Conservation (phyloP, 2,329 filamentous ascomycete genomes). For the Endothia cerciana region DNA sequence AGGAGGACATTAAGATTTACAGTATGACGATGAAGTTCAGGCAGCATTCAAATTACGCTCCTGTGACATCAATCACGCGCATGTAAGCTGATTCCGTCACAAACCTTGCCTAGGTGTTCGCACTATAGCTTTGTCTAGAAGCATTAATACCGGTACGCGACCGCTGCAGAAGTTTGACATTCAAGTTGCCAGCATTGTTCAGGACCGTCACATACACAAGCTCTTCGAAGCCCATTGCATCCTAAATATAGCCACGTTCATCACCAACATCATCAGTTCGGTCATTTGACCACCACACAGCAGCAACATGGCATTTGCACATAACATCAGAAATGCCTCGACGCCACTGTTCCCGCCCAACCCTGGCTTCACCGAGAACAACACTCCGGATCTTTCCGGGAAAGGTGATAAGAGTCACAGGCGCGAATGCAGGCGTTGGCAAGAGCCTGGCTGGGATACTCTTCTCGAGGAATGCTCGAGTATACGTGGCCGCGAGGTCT, state of each 20-base stretch:
- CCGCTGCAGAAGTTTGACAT: too few species aligned
- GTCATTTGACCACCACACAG: background rate
- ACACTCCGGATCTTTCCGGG: constrained; percentile 3
- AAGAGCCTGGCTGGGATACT: constrained; percentile 51
- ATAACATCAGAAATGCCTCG: background rate
- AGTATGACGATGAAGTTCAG: too few species aligned
- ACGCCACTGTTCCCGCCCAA: background rate
- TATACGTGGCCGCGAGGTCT: constrained; percentile 52
- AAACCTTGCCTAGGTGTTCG: too few species aligned
- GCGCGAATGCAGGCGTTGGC: constrained; percentile 42
- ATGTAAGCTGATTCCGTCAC: too few species aligned
- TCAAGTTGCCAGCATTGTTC: too few species aligned
- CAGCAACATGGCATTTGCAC: background rate
- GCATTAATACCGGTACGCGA: too few species aligned
- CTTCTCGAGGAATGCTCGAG: constrained; percentile 51
- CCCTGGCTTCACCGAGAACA: background rate
- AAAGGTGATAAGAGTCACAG: constrained; percentile 48
- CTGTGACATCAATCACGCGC: too few species aligned
- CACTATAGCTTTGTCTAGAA: too few species aligned
- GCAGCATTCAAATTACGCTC: too few species aligned
- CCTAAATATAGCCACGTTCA: background rate
- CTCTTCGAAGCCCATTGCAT: background rate
- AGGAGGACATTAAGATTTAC: too few species aligned
- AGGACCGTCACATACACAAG: background rate
- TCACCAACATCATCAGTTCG: background rate